Percentiles rank a stretch among this genome's conserved stretches.
phyloP scores from a whole-genome alignment of 495 filamentous ascomycete species.

The Aspergillus diversus region DNA sequence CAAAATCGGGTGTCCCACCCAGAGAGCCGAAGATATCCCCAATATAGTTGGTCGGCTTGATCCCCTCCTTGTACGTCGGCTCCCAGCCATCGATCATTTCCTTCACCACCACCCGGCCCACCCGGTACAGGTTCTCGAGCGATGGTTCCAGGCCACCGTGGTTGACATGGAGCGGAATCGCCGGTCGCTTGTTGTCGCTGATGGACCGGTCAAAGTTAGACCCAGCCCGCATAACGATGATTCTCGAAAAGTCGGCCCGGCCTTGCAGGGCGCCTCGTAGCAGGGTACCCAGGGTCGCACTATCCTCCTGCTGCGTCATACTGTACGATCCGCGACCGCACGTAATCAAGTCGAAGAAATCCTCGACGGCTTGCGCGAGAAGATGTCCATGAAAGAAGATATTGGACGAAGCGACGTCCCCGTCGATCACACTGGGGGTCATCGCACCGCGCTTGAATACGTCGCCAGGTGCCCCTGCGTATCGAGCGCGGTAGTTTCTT shows the following conservation, averaged over 20 bases:
- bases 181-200: slow-evolving; percentile 52
- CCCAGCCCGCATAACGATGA: slow-evolving; percentile 75
- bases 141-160: slow-evolving; percentile 63
- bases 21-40: slow-evolving; percentile 73
- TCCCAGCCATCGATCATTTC: slow-evolving; percentile 68
- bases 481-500: slow-evolving; percentile 61
- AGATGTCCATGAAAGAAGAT: slow-evolving; percentile 70
- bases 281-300: slow-evolving; percentile 69
- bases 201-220: slow-evolving; percentile 74
- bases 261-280: slow-evolving; percentile 58
- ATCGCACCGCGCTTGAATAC: slow-evolving; percentile 55
- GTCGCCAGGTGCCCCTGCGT: slow-evolving; percentile 39
- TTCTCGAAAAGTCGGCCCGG: slow-evolving; percentile 66
- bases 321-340: slow-evolving; percentile 72
- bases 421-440: slow-evolving; percentile 62
- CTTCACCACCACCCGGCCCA: slow-evolving; percentile 67
- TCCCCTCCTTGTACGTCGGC: slow-evolving; percentile 56
- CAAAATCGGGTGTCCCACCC: slow-evolving; percentile 69
- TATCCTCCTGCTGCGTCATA: slow-evolving; percentile 75
- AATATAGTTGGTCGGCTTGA: slow-evolving; percentile 69
- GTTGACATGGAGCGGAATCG: slow-evolving; percentile 61
- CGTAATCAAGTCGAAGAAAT: slow-evolving; percentile 65
- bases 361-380: slow-evolving; percentile 65
- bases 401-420: slow-evolving; percentile 71
- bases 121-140: slow-evolving; percentile 67